Conservation (phyloP, 257 asterid genomes). For the Solanum acaule region DNA sequence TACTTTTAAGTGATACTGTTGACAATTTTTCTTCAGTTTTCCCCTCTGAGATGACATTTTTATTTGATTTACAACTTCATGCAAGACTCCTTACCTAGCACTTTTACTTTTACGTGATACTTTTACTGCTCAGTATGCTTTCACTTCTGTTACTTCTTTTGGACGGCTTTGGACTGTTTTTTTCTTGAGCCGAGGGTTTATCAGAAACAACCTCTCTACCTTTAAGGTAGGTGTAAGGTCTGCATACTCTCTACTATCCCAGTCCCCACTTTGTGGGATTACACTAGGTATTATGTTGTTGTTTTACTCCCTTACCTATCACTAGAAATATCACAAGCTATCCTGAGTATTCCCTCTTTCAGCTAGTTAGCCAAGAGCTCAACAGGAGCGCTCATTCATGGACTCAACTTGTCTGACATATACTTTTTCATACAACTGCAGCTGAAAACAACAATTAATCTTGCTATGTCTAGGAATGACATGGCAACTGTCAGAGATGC, state of each 20-base stretch:
- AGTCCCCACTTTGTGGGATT: not conserved
- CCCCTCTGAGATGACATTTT: not conserved
- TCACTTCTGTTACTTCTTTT: not conserved
- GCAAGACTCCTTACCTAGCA: not conserved
- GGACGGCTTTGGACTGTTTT: not conserved
- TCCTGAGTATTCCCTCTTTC: not conserved
- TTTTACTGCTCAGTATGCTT: not conserved
- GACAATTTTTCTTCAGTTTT: not conserved
- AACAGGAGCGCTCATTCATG: not conserved
- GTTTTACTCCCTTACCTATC: not conserved
- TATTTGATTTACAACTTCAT: not conserved
- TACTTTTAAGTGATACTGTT: not conserved
- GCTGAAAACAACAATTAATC: constrained; percentile 88
- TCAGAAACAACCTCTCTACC: not conserved
- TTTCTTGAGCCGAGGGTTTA: not conserved
- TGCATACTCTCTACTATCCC: not conserved
- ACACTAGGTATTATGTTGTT: not conserved
- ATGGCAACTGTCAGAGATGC: constrained; percentile 94
- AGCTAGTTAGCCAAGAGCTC: not conserved
- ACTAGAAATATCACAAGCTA: not conserved
- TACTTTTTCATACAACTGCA: constrained; percentile 24
- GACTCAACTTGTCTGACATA: constrained; percentile 4
- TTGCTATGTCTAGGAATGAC: constrained; percentile 90
- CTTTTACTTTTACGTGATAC: not conserved
- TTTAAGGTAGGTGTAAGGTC: not conserved